Evolutionary conservation across 176 grass and related monocot genomes (phyloP).

Genomic region (Tillandsia leiboldiana): DNA sequence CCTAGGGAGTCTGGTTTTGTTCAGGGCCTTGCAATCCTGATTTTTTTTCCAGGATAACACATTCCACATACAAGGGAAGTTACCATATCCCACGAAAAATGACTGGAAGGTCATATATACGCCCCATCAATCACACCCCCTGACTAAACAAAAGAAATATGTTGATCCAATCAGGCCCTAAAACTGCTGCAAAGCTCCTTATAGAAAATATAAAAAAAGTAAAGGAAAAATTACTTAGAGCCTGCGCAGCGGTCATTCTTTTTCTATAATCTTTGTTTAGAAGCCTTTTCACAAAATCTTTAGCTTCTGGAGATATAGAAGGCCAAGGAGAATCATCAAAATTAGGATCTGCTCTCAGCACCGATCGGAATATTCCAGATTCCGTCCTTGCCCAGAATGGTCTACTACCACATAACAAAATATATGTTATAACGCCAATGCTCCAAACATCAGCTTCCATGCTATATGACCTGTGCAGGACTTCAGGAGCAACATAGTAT

Average conservation of each 20-base stretch:
- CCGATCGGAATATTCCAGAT: slow-evolving; percentile 97
- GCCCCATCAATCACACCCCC: no score
- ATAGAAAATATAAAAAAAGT: slow-evolving; percentile 16
- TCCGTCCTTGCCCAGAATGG: slow-evolving; percentile 98
- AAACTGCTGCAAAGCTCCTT: not conserved
- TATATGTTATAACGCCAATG: slow-evolving; percentile 93
- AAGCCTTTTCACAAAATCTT: slow-evolving; percentile 97
- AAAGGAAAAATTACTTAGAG: slow-evolving; percentile 56
- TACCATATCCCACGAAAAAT: no score
- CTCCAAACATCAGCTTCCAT: slow-evolving; percentile 99
- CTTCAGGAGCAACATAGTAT: slow-evolving; percentile 98
- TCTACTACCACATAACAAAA: slow-evolving; percentile 90
- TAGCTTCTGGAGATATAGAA: slow-evolving; percentile 65
- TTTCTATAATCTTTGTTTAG: slow-evolving; percentile 99
- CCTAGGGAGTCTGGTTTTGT: no score
- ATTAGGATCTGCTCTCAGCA: slow-evolving; percentile 93
- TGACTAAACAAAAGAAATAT: not conserved
- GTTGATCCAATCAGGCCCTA: not conserved
- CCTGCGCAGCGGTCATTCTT: slow-evolving; percentile 96
- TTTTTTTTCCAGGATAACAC: no score
- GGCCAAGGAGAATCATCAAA: slow-evolving; percentile 83
- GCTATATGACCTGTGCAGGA: slow-evolving; percentile 90
- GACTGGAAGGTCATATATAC: no score
- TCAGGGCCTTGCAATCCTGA: no score
- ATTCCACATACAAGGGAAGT: no score